phyloP scores from a whole-genome alignment of 257 asterid species.

The Buddleja alternifolia region DNA sequence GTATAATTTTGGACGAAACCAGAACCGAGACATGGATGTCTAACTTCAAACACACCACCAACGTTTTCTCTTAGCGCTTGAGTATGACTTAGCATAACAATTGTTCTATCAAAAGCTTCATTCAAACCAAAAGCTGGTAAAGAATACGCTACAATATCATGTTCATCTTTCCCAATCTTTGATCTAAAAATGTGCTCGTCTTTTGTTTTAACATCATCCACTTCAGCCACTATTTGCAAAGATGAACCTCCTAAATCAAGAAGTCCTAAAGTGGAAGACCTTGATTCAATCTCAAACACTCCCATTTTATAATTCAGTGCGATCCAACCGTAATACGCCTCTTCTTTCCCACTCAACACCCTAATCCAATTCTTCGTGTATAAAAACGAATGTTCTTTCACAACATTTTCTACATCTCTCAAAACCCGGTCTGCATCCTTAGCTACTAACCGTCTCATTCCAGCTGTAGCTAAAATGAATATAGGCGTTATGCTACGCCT shows the following conservation, averaged over 20 bases:
- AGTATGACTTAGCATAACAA: slow-evolving; percentile 62
- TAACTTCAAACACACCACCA: slow-evolving; percentile 54
- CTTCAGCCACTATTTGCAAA: slow-evolving; percentile 79
- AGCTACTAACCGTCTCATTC: slow-evolving; percentile 66
- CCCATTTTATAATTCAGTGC: slow-evolving; percentile 76
- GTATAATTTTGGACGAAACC: slow-evolving; percentile 60
- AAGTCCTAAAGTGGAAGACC: slow-evolving; percentile 62
- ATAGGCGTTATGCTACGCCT: slow-evolving; percentile 56
- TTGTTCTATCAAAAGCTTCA: slow-evolving; percentile 75
- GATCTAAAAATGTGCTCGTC: slow-evolving; percentile 51
- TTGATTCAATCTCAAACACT: slow-evolving; percentile 42
- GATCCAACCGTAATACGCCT: slow-evolving; percentile 84
- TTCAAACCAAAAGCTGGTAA: slow-evolving; percentile 77
- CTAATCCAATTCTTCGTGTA: slow-evolving; percentile 60
- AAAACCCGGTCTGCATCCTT: slow-evolving; percentile 46
- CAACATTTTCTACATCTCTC: slow-evolving; percentile 49
- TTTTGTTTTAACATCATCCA: slow-evolving; percentile 32
- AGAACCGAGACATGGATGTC: slow-evolving; percentile 76
- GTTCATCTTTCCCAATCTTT: slow-evolving; percentile 52
- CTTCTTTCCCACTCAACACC: slow-evolving; percentile 84
- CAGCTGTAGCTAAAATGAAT: slow-evolving; percentile 79
- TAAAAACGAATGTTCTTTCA: slow-evolving; percentile 54
- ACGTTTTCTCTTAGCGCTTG: slow-evolving; percentile 44
- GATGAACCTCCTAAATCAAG: slow-evolving; percentile 94
- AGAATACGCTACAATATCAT: slow-evolving; percentile 58